Percentiles rank a stretch among this genome's conserved stretches.
Evolutionary conservation across 2,329 filamentous ascomycete species (phyloP).

Genomic region (Fusarium fracticaudum): DNA sequence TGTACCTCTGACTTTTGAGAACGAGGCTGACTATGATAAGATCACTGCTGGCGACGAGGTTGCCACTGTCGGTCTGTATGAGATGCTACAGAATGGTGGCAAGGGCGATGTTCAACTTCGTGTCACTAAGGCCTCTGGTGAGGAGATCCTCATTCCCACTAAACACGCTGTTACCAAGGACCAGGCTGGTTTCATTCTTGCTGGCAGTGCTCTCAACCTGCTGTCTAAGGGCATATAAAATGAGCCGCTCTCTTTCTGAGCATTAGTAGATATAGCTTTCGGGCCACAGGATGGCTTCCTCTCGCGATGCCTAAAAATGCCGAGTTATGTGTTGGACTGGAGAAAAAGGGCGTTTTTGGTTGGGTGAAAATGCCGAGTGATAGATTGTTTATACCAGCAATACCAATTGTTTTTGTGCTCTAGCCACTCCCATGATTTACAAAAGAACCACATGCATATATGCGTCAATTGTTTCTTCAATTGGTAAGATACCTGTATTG

Average conservation of each 20-base stretch:
- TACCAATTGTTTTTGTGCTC: slow-evolving; percentile 36
- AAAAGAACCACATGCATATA: not conserved
- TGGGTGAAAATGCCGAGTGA: slow-evolving; percentile 39
- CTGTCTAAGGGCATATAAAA: slow-evolving; percentile 69
- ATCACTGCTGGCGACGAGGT: slow-evolving; percentile 87
- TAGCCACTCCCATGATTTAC: not conserved
- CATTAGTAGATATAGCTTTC: not conserved
- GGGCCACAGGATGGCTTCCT: not conserved
- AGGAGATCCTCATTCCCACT: slow-evolving; percentile 76
- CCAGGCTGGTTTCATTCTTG: slow-evolving; percentile 91
- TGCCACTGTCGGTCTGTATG: slow-evolving; percentile 81
- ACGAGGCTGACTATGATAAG: slow-evolving; percentile 87
- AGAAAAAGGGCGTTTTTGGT: slow-evolving; percentile 39
- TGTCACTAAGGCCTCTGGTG: slow-evolving; percentile 70
- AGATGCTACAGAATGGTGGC: slow-evolving; percentile 82
- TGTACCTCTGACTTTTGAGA: slow-evolving; percentile 88
- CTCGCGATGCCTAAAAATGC: slow-evolving; percentile 8
- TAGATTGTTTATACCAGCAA: slow-evolving; percentile 42
- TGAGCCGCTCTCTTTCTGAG: not conserved
- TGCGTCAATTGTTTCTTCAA: no score
- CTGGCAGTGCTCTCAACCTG: slow-evolving; percentile 92
- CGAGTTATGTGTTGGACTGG: slow-evolving; percentile 20
- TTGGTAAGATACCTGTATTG: not conserved
- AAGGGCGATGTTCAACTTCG: slow-evolving; percentile 77
- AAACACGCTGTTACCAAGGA: slow-evolving; percentile 89